phyloP scores from a whole-genome alignment of 2,329 filamentous ascomycete species.

The Alternaria brassicae region DNA sequence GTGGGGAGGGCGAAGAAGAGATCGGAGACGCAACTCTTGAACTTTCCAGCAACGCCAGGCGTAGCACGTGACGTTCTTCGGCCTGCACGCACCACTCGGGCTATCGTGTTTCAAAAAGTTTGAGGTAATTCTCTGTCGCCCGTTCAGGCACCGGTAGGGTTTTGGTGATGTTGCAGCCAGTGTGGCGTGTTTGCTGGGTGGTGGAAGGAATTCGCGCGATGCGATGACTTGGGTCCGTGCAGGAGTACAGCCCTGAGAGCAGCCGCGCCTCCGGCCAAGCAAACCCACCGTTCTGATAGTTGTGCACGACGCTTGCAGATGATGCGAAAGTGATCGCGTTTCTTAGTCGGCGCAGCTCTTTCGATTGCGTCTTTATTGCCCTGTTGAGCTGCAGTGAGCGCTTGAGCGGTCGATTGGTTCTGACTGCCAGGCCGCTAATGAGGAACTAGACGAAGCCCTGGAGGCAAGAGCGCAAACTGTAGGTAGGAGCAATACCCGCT shows the following conservation, averaged over 20 bases:
- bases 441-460: conserved; percentile 16
- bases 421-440: conserved; percentile 20
- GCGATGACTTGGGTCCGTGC: conserved; percentile 34
- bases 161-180: conserved; percentile 33
- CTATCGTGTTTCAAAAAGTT: conserved; percentile 24
- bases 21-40: conserved; percentile 28
- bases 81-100: conserved; percentile 20
- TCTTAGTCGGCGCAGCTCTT: conserved; percentile 8
- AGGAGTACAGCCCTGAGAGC: conserved; percentile 25
- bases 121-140: conserved; percentile 28
- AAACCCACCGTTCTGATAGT: conserved; percentile 9
- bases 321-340: conserved; percentile 2
- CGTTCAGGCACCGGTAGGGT: conserved; percentile 14
- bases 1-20: conserved; percentile 36
- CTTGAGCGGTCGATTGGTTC: conserved; percentile 22
- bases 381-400: conserved; percentile 10
- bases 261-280: conserved; percentile 18
- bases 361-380: conserved; percentile 11
- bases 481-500: background rate
- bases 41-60: conserved; percentile 27
- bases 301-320: conserved; percentile 4
- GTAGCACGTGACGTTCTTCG: conserved; percentile 28
- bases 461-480: conserved; percentile 18
- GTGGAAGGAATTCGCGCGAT: conserved; percentile 37
- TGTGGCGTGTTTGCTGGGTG: conserved; percentile 29